A percentile compares a stretch with the other conserved stretches of the same genome.
These are phyloP conservation scores for Dalbergia oliveri DNA, from an alignment of 306 rosid species.

Conservation along the genomic window DNA sequence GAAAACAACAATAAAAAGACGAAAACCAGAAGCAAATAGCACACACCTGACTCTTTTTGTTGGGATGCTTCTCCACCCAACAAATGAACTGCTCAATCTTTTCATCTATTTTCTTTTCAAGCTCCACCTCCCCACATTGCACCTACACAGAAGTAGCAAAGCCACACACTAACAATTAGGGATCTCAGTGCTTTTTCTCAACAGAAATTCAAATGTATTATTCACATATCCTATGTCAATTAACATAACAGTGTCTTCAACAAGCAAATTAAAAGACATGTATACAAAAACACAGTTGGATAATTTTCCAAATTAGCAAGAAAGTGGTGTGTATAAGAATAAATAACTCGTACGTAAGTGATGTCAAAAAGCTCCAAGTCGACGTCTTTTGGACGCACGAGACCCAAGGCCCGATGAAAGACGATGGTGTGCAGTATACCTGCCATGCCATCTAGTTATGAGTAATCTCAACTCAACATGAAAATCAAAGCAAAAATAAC, in stretches of 20 bases:
- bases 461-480: slow-evolving; percentile 8
- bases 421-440: slow-evolving; percentile 92
- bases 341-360: slow-evolving; percentile 75
- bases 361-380: slow-evolving; percentile 93
- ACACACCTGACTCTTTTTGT: slow-evolving; percentile 96
- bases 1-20: background rate
- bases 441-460: slow-evolving; percentile 45
- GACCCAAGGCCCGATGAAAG: slow-evolving; percentile 98
- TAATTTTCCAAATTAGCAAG: background rate
- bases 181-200: background rate
- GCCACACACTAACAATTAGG: background rate
- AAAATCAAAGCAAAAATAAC: background rate
- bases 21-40: slow-evolving; percentile 30
- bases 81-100: slow-evolving; percentile 88
- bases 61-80: slow-evolving; percentile 99
- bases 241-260: slow-evolving; percentile 4
- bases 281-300: background rate
- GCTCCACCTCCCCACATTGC: slow-evolving; percentile 92
- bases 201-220: background rate
- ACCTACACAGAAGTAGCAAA: slow-evolving; percentile 60
- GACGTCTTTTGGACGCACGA: slow-evolving; percentile 91
- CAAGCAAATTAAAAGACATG: background rate
- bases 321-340: background rate
- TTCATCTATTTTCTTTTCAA: slow-evolving; percentile 94
- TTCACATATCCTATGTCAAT: background rate